Percentiles rank a stretch among this genome's conserved stretches.
Evolutionary conservation across 768 basidiomycete genomes (phyloP).

Genomic region (Daedalea quercina): DNA sequence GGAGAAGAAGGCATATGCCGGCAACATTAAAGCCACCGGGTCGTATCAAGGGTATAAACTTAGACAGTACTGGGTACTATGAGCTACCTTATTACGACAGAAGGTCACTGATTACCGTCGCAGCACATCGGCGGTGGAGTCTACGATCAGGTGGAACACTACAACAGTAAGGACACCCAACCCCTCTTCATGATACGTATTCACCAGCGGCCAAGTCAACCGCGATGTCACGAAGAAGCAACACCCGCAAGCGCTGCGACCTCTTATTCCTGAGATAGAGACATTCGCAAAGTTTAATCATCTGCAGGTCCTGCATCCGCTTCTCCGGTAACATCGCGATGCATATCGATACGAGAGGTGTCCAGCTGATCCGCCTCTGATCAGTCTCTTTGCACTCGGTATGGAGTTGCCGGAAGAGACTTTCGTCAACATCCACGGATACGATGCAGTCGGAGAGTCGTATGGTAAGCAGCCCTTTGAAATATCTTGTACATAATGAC

Average conservation of each 20-base stretch:
- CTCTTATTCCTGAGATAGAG: conserved; percentile 46
- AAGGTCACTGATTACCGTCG: neutral
- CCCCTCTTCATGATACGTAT: neutral
- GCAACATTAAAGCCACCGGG: conserved; percentile 33
- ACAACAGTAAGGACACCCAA: conserved; percentile 39
- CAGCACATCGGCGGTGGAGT: conserved; percentile 58
- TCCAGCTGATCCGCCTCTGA: neutral
- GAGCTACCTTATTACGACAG: neutral
- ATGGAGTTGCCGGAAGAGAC: conserved; percentile 41
- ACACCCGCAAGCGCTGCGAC: conserved; percentile 44
- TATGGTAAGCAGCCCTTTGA: conserved; percentile 22
- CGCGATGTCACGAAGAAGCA: conserved; percentile 37
- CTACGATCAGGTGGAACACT: conserved; percentile 53
- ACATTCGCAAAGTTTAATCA: conserved; percentile 47
- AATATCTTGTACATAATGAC: neutral
- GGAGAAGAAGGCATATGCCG: conserved; percentile 26
- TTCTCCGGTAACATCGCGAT: conserved; percentile 31
- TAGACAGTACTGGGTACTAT: conserved; percentile 43
- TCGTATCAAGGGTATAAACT: conserved; percentile 53
- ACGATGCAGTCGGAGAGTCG: conserved; percentile 30
- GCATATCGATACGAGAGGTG: neutral
- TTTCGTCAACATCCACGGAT: conserved; percentile 33
- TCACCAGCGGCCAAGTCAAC: conserved; percentile 34
- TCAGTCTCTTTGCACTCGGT: conserved; percentile 36
- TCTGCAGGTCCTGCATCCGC: conserved; percentile 40